Base-by-base conservation (phyloP, 495 filamentous ascomycete species). In the Coniosporium apollinis region DNA sequence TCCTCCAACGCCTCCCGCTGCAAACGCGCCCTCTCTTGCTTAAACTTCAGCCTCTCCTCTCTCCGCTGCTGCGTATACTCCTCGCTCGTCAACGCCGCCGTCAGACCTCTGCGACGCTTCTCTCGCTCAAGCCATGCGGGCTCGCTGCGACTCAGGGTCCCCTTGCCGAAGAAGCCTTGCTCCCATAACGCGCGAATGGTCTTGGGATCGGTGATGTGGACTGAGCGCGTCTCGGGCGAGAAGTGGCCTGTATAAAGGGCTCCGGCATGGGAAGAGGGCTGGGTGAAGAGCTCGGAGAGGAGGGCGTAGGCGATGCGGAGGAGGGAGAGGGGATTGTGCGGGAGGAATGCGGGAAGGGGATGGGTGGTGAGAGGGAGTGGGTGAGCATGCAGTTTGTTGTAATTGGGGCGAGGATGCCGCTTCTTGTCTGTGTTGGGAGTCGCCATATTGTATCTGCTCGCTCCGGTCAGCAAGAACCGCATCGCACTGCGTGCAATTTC, bases 161-260 rank as follows among this genome's bases (percentile, higher is more conserved):
- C 89, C 56, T 93, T 94, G 28, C 89, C 89, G 54, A 83, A 99
- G 57, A 96, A 96, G 1, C 89, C 89, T 51, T 82, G 76, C 52
- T 93, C 79, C 89, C 89, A 99, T 19, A 99, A 59, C 6, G 75
- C 79, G 24, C 76, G 68, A 31, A 91, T 75, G 1, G 81, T 69
- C 22, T 61, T 61, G 28, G 70, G 59, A 48, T 94, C 79, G 8
- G 74, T 82, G 22, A 99, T 70, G 55, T 94, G 84, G 3, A 96
- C 67, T 3, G 84, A 83, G 2, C 77, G 67, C 9, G 85, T 91
- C 37, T 76, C 73, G 1, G 67, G 57, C 22, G 81, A 82, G 62
- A 87, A 94, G 45, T 69, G 67, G 22, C 74, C 85, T 28, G 69
- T 61, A 50, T 91, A 78, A 30, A 74, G 55, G 3, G 60, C 48